Conservation (phyloP, 2,329 filamentous ascomycete species). For the Talaromyces rugulosus region DNA sequence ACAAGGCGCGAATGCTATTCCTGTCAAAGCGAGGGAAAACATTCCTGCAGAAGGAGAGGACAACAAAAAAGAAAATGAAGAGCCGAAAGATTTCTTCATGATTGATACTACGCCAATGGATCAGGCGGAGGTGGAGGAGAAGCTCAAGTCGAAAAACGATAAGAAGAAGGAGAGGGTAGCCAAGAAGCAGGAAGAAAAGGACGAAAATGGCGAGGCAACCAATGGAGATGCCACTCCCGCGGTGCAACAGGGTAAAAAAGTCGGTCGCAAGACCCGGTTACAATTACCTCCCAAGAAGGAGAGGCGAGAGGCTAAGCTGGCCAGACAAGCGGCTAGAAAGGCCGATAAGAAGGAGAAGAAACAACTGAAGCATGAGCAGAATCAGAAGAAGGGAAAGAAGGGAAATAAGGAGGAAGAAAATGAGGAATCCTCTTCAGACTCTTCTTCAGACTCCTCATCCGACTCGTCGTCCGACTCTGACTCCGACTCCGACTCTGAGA, state of each 20-base stretch:
- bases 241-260: background rate
- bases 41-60: background rate
- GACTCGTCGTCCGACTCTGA: constrained; percentile 1
- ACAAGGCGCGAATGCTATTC: constrained; percentile 11
- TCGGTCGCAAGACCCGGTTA: background rate
- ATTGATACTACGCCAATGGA: constrained; percentile 13
- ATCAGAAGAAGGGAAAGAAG: constrained; percentile 17
- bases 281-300: constrained; percentile 14
- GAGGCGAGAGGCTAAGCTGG: constrained; percentile 12
- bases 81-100: constrained; percentile 4
- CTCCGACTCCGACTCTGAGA: constrained; percentile 8
- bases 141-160: constrained; percentile 8
- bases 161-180: constrained; percentile 12
- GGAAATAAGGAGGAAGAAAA: background rate
- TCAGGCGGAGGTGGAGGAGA: constrained; percentile 9
- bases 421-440: constrained; percentile 7
- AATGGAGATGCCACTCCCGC: background rate
- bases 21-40: constrained; percentile 8
- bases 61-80: background rate
- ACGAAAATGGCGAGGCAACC: background rate
- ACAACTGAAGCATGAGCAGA: background rate
- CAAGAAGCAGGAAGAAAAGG: constrained; percentile 8
- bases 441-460: background rate
- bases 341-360: constrained; percentile 10
- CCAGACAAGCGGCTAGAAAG: background rate